phyloP scores from a whole-genome alignment of 495 filamentous ascomycete species.

The Amorphotheca resinae region DNA sequence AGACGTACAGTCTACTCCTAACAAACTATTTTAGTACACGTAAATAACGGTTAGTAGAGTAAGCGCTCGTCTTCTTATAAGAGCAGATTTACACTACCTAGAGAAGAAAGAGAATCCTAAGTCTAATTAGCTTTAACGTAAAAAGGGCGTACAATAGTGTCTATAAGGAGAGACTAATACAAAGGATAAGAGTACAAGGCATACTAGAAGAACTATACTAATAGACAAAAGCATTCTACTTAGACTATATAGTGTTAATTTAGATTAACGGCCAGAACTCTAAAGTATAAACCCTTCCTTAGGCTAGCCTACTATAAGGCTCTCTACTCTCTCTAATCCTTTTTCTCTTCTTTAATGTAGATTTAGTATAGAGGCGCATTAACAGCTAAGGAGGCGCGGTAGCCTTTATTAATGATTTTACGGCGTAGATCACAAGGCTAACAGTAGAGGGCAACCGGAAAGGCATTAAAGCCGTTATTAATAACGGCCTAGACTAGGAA shows the following conservation, averaged over 20 bases:
- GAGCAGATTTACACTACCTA: conserved; percentile 24
- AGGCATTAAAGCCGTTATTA: no score
- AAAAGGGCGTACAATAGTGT: conserved; percentile 32
- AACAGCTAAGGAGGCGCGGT: no score
- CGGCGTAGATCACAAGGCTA: no score
- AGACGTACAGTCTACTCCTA: conserved; percentile 13
- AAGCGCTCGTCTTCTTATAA: no score
- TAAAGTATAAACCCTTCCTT: background rate
- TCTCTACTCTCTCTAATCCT: no score
- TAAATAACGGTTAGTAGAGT: conserved; percentile 16
- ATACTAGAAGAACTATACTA: conserved; percentile 22
- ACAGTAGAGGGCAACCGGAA: no score
- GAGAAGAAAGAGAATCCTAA: conserved; percentile 7
- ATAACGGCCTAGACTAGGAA: no score
- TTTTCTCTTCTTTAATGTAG: no score
- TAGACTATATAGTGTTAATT: conserved; percentile 13
- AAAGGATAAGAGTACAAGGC: conserved; percentile 23
- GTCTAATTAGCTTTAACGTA: no score
- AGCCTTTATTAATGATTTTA: no score
- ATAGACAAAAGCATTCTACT: conserved; percentile 25
- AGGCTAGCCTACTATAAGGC: conserved; percentile 15
- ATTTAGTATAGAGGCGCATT: no score
- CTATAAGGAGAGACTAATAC: conserved; percentile 22
- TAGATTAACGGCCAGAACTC: conserved; percentile 14
- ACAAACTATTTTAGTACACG: conserved; percentile 20